These are phyloP conservation scores for Fusarium mundagurra DNA, from an alignment of 2,329 filamentous ascomycete species.

Conservation along the genomic window DNA sequence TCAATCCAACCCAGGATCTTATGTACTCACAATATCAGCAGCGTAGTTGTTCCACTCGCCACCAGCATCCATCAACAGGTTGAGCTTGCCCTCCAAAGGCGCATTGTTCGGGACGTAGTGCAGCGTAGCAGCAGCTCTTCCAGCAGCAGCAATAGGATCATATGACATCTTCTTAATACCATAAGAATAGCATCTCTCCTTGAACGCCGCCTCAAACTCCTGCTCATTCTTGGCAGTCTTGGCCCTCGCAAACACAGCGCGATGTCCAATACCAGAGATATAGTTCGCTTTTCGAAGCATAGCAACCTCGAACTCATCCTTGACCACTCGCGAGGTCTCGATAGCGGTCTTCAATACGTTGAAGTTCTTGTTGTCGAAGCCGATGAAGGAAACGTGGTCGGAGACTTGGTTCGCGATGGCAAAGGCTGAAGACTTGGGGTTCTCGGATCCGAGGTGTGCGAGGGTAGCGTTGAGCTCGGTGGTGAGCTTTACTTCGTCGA, in stretches of 20 bases:
- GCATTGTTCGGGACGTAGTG: slow-evolving; percentile 88
- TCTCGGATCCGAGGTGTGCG: slow-evolving; percentile 58
- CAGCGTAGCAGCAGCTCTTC: slow-evolving; percentile 82
- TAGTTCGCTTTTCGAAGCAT: slow-evolving; percentile 77
- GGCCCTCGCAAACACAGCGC: slow-evolving; percentile 68
- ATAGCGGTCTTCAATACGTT: slow-evolving; percentile 68
- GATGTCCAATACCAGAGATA: slow-evolving; percentile 74
- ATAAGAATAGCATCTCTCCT: slow-evolving; percentile 78
- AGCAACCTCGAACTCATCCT: slow-evolving; percentile 79
- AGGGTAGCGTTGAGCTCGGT: slow-evolving; percentile 81
- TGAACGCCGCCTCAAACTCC: slow-evolving; percentile 83
- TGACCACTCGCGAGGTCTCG: slow-evolving; percentile 74
- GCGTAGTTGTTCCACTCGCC: slow-evolving; percentile 80
- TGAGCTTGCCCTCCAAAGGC: slow-evolving; percentile 74
- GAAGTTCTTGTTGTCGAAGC: slow-evolving; percentile 73
- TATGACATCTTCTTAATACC: slow-evolving; percentile 88
- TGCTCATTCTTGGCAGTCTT: slow-evolving; percentile 77
- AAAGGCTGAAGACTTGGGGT: slow-evolving; percentile 65
- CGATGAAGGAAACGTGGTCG: slow-evolving; percentile 74
- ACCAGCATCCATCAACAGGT: slow-evolving; percentile 86
- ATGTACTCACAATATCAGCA: slow-evolving; percentile 66
- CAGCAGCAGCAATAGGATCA: slow-evolving; percentile 84
- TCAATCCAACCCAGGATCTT: neutral
- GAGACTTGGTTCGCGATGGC: slow-evolving; percentile 84
- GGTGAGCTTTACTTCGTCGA: slow-evolving; percentile 79